Evolutionary conservation across 768 basidiomycete species (phyloP).

Genomic region (Strobilomyces echinocephalus): DNA sequence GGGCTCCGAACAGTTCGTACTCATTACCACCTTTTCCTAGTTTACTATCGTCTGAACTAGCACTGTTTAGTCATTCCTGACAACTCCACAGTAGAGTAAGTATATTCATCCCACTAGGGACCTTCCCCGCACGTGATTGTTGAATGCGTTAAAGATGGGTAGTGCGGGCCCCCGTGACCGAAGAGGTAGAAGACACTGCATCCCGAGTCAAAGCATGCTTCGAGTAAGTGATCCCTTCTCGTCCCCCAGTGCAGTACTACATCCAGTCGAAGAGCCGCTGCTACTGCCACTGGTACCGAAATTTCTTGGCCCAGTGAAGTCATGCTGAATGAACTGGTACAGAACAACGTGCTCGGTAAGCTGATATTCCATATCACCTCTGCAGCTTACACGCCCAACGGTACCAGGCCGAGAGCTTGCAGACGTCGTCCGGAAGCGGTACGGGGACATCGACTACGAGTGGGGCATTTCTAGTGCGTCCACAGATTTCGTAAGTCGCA

Average conservation of each 20-base stretch:
- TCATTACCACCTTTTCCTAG: neutral
- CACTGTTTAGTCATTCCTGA: slow-evolving; percentile 68
- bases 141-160: slow-evolving; percentile 46
- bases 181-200: slow-evolving; percentile 52
- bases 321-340: slow-evolving; percentile 52
- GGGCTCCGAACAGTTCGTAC: slow-evolving; percentile 64
- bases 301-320: slow-evolving; percentile 36
- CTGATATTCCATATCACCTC: neutral
- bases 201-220: slow-evolving; percentile 69
- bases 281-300: slow-evolving; percentile 60
- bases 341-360: slow-evolving; percentile 61
- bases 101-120: neutral
- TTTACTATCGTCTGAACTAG: neutral
- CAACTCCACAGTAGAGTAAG: slow-evolving; percentile 66
- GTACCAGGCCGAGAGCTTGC: slow-evolving; percentile 60
- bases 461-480: slow-evolving; percentile 69
- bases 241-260: neutral
- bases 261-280: slow-evolving; percentile 49
- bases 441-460: slow-evolving; percentile 57
- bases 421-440: slow-evolving; percentile 53
- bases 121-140: neutral
- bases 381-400: neutral
- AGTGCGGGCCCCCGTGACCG: slow-evolving; percentile 64
- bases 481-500: slow-evolving; percentile 69
- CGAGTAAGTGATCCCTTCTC: slow-evolving; percentile 41